Evolutionary conservation across 2,329 filamentous ascomycete species (phyloP).

Genomic region (Neophaeococcomyces mojaviensis): DNA sequence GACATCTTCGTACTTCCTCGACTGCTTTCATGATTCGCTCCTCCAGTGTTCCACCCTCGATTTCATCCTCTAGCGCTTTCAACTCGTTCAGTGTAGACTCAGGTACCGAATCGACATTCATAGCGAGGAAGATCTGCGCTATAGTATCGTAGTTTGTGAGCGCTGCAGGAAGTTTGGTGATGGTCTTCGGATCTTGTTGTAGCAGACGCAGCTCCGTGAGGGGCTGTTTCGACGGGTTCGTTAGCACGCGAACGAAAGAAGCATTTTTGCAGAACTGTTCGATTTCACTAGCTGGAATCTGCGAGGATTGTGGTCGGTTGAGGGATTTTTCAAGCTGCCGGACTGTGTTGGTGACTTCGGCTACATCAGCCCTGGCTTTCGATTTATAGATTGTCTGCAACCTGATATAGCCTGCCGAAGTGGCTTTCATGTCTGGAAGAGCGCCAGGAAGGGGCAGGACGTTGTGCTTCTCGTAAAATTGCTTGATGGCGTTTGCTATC

Average conservation of each 20-base stretch:
- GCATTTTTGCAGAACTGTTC: conserved; percentile 94
- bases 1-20: conserved; percentile 65
- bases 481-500: conserved; percentile 69
- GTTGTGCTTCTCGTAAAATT: conserved; percentile 66
- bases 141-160: conserved; percentile 50
- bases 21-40: conserved; percentile 48
- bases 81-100: conserved; percentile 22
- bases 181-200: conserved; percentile 12
- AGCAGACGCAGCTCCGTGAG: conserved; percentile 16
- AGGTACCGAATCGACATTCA: conserved; percentile 36
- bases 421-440: conserved; percentile 95
- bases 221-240: conserved; percentile 44
- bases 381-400: conserved; percentile 89
- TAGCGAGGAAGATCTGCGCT: conserved; percentile 61
- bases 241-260: conserved; percentile 82
- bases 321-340: conserved; percentile 47
- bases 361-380: conserved; percentile 71
- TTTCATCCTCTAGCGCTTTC: conserved; percentile 33
- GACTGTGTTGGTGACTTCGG: conserved; percentile 63
- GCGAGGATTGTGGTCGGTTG: conserved; percentile 30
- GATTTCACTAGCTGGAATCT: conserved; percentile 64
- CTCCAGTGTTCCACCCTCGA: conserved; percentile 29
- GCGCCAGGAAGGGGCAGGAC: conserved; percentile 77
- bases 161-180: conserved; percentile 13
- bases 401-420: conserved; percentile 79